Evolutionary conservation across 805 yeast genomes (phyloP), one percentile per base, ranked within the genome.

Genomic region (Starmerella stigmatis): DNA sequence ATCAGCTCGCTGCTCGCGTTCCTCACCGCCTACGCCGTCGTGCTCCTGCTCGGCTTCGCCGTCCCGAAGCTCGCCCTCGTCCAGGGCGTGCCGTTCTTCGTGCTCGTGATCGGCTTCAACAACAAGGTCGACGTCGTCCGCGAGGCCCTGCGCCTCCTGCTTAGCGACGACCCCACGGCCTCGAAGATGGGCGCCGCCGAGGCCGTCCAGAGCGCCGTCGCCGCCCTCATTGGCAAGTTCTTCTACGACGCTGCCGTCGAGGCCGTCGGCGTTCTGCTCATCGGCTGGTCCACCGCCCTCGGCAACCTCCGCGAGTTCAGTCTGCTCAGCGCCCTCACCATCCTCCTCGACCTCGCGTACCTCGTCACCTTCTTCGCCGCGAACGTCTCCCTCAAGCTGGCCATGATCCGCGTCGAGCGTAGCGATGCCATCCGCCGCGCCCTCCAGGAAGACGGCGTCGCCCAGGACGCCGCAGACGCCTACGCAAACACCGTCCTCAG

Each of bases 371-470:
- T 86, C 62, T 88, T 73, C 62, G 70, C 94, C 12, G 86, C 95
- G 3, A 75, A 85, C 44, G 73, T 89, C 54, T 78, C 94, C 2
- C 72, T 89, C 62, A 89, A 89, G 65, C 78, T 89, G 37, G 96
- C 92, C 64, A 85, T 89, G 62, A 78, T 77, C 60, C 71, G 83
- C 49, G 92, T 92, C 45, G 85, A 88, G 64, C 77, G 85, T 53
- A 81, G 86, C 38, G 78, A 84, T 48, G 75, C 77, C 45, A 74
- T 86, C 60, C 79, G 81, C 60, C 78, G 76, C 51, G 86, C 84
- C 23, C 70, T 89, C 52, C 92, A 88, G 67, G 98, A 89, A 61
- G 98, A 89, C 59, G 97, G 98, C 21, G 75, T 89, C 27, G 96
- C 96, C 10, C 78, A 75, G 52, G 72, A 77, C 30, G 88, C 86